Base-by-base conservation (phyloP, 129 eudicot species). In the Ambrosia artemisiifolia region DNA sequence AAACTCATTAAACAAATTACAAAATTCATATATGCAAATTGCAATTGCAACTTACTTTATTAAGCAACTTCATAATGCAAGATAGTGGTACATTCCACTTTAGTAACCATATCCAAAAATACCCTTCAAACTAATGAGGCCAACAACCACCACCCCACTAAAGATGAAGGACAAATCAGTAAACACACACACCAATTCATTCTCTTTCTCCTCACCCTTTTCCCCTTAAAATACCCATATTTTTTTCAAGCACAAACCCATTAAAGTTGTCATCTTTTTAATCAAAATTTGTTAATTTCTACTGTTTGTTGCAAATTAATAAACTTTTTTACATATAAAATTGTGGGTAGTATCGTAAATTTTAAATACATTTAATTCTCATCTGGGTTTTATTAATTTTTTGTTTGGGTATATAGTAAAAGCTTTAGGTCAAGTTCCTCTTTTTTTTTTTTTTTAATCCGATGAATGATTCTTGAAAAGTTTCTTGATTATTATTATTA, bases 361-460 rank as follows among this genome's bases (percentile, higher is more conserved):
- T 69, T 48, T 32, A 20, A 69, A 61, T 24, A 47, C 12, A 36
- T 48, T 77, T 51, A 63, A 70, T 69, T 49, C 71, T 28, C 63
- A 77, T 77, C 81, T 69, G 81, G 75, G 81, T 13, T 49, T 53
- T 48, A 20, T 48, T 48, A 13, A 19, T 12, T 69, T 55, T 56
- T 50, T 24, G 28, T 4, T 56, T 34, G 24, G 63, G 74, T n/a
- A 61, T 67, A 55, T 76, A 44, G 14, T 60, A n/a, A 24, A 24
- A 50, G n/a, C 11, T 74, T 76, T 28, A 34, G 42, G 51, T 69
- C 70, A 61, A 77, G 70, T 77, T 59, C 11, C 28, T 24, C 1
- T 24, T 24, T 24, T 24, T 24, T 24, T 24, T 24, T 6, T 0
- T 49, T 50, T 49, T 50, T 72, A 42, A 63, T 55, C 11, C 40